phyloP scores from a whole-genome alignment of 331 rosid genomes.

The Spiraea crenata region DNA sequence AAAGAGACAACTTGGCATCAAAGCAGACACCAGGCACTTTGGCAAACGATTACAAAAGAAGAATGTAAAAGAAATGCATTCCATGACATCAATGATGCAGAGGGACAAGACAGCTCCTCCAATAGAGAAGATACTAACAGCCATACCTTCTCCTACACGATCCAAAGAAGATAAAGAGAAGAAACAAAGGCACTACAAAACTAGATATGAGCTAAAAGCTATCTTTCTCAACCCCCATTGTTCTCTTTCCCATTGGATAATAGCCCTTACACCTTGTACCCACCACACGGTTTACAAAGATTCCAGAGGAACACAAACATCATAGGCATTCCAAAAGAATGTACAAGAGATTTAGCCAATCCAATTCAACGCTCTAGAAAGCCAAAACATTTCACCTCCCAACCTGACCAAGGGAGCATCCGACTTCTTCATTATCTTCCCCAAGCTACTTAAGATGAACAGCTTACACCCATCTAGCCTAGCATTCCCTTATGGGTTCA shows the following conservation, averaged over 20 bases:
- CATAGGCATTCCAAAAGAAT: not conserved
- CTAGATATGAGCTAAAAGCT: not conserved
- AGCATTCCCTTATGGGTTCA: not conserved
- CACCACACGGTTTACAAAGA: not conserved
- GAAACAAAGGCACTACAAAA: not conserved
- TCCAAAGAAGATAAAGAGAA: not conserved
- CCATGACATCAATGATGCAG: not conserved
- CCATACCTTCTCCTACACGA: not conserved
- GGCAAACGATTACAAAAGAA: not conserved
- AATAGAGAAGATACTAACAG: not conserved
- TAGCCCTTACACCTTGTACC: not conserved
- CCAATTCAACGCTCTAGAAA: not conserved
- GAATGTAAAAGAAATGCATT: not conserved
- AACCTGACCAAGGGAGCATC: not conserved
- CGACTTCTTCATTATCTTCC: not conserved
- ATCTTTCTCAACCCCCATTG: not conserved
- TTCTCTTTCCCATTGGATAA: not conserved
- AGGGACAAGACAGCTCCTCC: not conserved
- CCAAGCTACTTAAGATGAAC: not conserved
- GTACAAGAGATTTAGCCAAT: not conserved
- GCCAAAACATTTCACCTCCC: not conserved
- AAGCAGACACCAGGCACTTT: not conserved
- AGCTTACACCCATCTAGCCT: not conserved
- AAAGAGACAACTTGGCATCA: not conserved
- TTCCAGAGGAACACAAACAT: not conserved